Evolutionary conservation across 805 yeast genomes (phyloP), one percentile per base, ranked within the genome.

Genomic region (Candida schatavii): DNA sequence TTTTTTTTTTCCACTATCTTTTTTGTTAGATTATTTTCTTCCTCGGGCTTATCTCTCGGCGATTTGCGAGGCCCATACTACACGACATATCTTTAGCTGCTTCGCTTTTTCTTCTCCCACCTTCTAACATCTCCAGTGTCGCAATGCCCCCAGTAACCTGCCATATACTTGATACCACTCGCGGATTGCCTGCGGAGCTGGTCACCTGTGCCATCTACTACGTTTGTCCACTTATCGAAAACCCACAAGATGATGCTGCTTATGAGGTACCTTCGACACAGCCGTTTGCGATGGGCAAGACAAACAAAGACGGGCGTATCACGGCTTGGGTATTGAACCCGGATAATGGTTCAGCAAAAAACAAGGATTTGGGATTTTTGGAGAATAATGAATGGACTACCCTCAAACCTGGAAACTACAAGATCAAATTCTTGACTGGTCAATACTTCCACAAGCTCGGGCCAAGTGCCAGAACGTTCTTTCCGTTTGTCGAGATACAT

Each of bases 401-500:
- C 2, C 64, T 82, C 33, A 57, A 52, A 5, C 78, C 84, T 1
- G 96, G 96, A 0, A 61, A 78, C 23, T 87, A 88, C 66, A 83
- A 79, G 64, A 81, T 88, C 54, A 71, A 86, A 51, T 90, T 88
- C 57, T 80, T 83, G 40, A 85, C 95, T 0, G 83, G 83, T 3
- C 74, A 77, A 29, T 88, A 88, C 56, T 81, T 85, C 43, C 55
- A 51, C 27, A 51, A 49, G 10, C 52, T 64, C 27, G 47, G 52
- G 3, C 50, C 45, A 22, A 56, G 51, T 36, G 61, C 64, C 43
- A 64, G 71, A 43, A 83, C 89, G 1, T 89, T 89, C 58, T 90
- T 89, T 70, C 97, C 97, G 0, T 84, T 77, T 55, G 88, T 89
- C 6, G 97, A 90, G 46, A 85, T 90, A 30, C 70, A 74, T 0